Base-by-base conservation (phyloP, 2,329 filamentous ascomycete species). In the Bertia moriformis region DNA sequence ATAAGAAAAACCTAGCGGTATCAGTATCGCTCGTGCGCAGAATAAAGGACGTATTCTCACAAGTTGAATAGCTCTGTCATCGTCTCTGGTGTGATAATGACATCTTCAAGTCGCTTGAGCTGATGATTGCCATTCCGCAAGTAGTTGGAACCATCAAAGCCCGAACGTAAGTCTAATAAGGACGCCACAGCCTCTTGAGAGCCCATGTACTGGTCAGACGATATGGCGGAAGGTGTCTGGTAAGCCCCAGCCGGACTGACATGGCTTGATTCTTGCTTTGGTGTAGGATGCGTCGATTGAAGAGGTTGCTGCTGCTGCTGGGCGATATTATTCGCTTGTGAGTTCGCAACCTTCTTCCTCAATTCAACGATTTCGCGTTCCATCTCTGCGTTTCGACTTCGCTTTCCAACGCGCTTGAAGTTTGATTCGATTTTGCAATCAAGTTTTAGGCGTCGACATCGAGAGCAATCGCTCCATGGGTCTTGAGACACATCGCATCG, bases 321-420 rank as follows among this genome's bases (percentile, higher is more conserved):
- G 5, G 50, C 43, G 19, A 42, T 41, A 12, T 49, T 40, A 37
- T 46, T 51, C 4, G 50, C 49, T 38, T 56, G 52, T 41, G 54
- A 50, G 39, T 50, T 53, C 7, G 60, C 32, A 17, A 35, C 17
- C 15, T 67, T 61, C 49, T 59, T 63, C 38, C 65, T 54, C 37
- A 71, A 50, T 46, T 68, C 63, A 22, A 66, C 57, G 27, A 70
- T 68, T 47, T 74, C 59, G 57, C 70, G 57, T 65, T 75, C 65
- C 78, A 78, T 66, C 57, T 72, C 62, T 53, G 74, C 71, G 67
- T 79, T 65, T 61, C 75, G 61, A 45, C 73, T 79, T 42, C 76
- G 66, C 58, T 80, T 80, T 37, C 74, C 76, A 22, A 80, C 61
- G 43, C 77, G 69, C 58, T 78, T 80, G 61, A 81, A 82, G 55